Evolutionary conservation across 108 stramenopile genomes (phyloP), one percentile per base, ranked within the genome.

Genomic region (Mayamaea pseudoterrestris): DNA sequence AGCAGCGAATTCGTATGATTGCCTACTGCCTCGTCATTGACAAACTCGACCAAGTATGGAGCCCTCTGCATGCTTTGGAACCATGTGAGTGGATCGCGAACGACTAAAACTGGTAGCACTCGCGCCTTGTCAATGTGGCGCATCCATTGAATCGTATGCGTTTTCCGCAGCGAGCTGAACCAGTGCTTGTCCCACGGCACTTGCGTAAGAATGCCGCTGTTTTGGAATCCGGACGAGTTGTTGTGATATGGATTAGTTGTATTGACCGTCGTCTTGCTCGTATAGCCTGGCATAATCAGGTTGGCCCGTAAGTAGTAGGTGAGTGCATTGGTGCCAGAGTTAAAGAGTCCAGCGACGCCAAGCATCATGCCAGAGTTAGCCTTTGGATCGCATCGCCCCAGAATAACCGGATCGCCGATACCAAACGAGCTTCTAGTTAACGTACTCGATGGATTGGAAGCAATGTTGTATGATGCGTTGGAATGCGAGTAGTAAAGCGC

Each of bases 41-140:
- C 37, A 39, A 39, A 39, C 18, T 30, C 5, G 11, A 30, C 17
- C 34, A 62, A 65, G 47, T 83, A 83, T 11, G 47, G 44, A 48
- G 76, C 70, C 29, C 68, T 63, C 57, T 77, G 78, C 80, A 92
- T 80, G 47, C 71, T 72, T 51, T 77, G 58, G 82, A 89, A 81
- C 86, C 86, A 93, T 17, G 60, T 71, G 30, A 74, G 68, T 13
- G 86, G 86, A 70, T 93, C 86, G 52, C 87, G 78, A 14, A 93
- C 68, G 27, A 83, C 53, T 2, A 88, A 77, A n/a, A 86, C 58
- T 6, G 86, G 86, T 27, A 93, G 45, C 6, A 83, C 55, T 31
- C 60, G 61, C 7, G 69, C 71, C 36, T 78, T 69, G 44, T 63
- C 66, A 4, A 58, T 41, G 17, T 65, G 47, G 11, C 23, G 7